phyloP scores from a whole-genome alignment of 352 stramenopile genomes.

The Phytophthora syringae region DNA sequence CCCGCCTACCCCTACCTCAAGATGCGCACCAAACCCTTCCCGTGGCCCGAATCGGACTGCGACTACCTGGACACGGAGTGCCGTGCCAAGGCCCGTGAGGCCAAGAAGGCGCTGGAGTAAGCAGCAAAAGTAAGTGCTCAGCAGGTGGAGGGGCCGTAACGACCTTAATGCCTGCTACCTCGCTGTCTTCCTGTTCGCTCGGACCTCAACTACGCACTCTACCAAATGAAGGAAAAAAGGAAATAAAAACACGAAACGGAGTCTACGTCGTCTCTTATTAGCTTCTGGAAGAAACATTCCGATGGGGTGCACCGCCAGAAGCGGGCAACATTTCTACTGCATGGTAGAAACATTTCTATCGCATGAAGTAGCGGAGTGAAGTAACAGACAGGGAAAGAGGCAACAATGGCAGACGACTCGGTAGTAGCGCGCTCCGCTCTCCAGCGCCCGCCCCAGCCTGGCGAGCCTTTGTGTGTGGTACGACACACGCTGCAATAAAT shows the following conservation, averaged over 20 bases:
- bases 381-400: too few species aligned
- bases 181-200: constrained; percentile 9
- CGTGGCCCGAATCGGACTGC: constrained; percentile 82
- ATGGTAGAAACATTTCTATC: too few species aligned
- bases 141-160: not conserved
- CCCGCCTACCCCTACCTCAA: constrained; percentile 86
- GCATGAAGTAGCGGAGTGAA: too few species aligned
- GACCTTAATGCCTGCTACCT: not conserved
- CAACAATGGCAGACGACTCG: constrained; percentile 11
- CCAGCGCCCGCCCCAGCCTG: constrained; percentile 40
- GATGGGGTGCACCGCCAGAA: too few species aligned
- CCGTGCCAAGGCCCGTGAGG: constrained; percentile 65
- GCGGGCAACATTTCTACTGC: too few species aligned
- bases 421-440: constrained; percentile 36
- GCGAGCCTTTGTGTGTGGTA: constrained; percentile 59
- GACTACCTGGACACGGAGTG: constrained; percentile 83
- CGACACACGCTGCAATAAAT: not conserved
- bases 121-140: not conserved
- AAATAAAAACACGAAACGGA: constrained; percentile 32
- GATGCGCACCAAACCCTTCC: constrained; percentile 89
- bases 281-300: too few species aligned
- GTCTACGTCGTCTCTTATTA: constrained; percentile 24
- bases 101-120: constrained; percentile 78
- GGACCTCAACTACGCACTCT: constrained; percentile 1
- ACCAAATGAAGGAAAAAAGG: constrained; percentile 18